These are phyloP conservation scores for Ceratorhiza oryzae-sativae DNA, from an alignment of 1,284 basidiomycete genomes.

Conservation along the genomic window DNA sequence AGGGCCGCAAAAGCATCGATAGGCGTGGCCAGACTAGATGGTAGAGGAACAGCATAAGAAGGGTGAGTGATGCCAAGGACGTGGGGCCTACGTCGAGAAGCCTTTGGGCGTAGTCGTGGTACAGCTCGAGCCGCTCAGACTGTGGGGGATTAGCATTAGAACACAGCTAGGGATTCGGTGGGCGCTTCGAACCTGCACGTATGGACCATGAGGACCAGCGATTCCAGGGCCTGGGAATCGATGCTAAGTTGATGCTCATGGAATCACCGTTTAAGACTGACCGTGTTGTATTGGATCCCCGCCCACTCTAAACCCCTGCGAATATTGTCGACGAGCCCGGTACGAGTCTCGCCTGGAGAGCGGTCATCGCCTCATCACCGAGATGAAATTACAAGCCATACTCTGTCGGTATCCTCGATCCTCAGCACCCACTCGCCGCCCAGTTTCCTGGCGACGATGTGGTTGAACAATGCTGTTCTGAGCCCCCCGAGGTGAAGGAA, in stretches of 20 bases:
- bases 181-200: constrained; percentile 72
- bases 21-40: constrained; percentile 80
- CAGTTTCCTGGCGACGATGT: constrained; percentile 81
- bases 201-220: constrained; percentile 76
- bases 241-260: neutral
- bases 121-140: constrained; percentile 89
- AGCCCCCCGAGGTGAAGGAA: constrained; percentile 93
- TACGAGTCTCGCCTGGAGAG: constrained; percentile 73
- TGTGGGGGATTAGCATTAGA: constrained; percentile 50
- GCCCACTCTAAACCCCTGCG: constrained; percentile 85
- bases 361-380: neutral
- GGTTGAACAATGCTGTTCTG: constrained; percentile 94
- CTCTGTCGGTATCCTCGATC: constrained; percentile 94
- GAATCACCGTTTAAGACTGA: constrained; percentile 47
- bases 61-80: constrained; percentile 1
- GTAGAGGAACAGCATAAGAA: constrained; percentile 1
- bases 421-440: constrained; percentile 90
- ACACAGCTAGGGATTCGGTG: neutral
- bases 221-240: constrained; percentile 71
- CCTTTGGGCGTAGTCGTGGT: constrained; percentile 73
- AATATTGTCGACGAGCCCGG: constrained; percentile 84
- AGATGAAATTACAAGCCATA: constrained; percentile 51
- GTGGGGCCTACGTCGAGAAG: constrained; percentile 70
- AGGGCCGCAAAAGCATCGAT: constrained; percentile 91
- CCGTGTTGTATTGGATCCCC: constrained; percentile 94